Evolutionary conservation across 768 basidiomycete species (phyloP).

Genomic region (Termitomyces sp.): DNA sequence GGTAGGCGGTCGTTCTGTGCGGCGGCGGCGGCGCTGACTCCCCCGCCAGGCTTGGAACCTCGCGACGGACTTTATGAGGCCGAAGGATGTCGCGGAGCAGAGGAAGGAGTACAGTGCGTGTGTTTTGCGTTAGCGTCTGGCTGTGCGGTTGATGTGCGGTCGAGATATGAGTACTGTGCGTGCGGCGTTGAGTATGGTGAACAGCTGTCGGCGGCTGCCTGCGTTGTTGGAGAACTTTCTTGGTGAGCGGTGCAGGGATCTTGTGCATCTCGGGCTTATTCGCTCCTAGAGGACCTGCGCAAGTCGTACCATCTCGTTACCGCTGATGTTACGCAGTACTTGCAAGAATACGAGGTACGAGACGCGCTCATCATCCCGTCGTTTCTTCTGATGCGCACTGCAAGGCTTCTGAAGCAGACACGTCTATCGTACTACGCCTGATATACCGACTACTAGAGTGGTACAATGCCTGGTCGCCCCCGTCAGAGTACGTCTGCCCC

Average conservation of each 20-base stretch:
- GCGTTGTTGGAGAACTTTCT: conserved; percentile 67
- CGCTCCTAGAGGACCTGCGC: conserved; percentile 52
- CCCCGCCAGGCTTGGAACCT: conserved; percentile 56
- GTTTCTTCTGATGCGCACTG: not conserved
- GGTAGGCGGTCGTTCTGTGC: conserved; percentile 25
- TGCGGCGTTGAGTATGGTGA: conserved; percentile 53
- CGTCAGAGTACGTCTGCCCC: conserved; percentile 44
- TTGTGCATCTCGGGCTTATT: not conserved
- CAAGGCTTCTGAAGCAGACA: conserved; percentile 37
- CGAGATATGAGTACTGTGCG: conserved; percentile 44
- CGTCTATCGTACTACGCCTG: conserved; percentile 45
- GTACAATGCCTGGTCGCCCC: conserved; percentile 74
- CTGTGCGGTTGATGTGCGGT: not conserved
- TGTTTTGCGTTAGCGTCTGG: too few relatives aligned
- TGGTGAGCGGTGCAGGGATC: conserved; percentile 36
- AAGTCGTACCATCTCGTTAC: conserved; percentile 53
- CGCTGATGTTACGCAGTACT: conserved; percentile 51
- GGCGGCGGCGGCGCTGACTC: not conserved
- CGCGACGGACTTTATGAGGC: conserved; percentile 48
- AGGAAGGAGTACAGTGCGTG: conserved; percentile 19
- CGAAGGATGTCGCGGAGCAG: conserved; percentile 43
- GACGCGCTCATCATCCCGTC: not conserved
- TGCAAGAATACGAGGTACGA: conserved; percentile 57
- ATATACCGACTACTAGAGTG: conserved; percentile 61
- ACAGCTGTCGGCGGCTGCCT: conserved; percentile 53